These are phyloP conservation scores for Verticillium dahliae DNA, from an alignment of 2,329 filamentous ascomycete species.

Conservation along the genomic window DNA sequence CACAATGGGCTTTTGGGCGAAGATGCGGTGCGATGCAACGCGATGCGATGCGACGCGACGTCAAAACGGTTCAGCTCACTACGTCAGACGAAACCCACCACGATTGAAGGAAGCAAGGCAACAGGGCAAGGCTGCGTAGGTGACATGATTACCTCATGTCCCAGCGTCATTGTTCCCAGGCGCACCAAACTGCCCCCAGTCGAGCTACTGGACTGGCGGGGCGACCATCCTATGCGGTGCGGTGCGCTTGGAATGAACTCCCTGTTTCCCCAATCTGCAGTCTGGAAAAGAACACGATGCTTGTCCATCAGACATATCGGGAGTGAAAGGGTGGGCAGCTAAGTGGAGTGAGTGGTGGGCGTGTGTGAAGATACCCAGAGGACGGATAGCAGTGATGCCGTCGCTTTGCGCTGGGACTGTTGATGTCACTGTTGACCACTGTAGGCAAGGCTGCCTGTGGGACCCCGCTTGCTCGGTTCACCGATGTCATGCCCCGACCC, in stretches of 20 bases:
- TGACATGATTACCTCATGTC: neutral
- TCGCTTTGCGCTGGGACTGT: neutral
- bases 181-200: neutral
- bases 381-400: no score
- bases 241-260: neutral
- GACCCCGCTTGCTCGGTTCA: neutral
- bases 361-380: no score
- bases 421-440: neutral
- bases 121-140: neutral
- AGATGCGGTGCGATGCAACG: neutral
- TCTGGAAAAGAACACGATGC: neutral
- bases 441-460: neutral
- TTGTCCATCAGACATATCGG: neutral
- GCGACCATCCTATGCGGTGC: neutral
- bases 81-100: constrained; percentile 9
- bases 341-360: neutral
- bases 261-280: neutral
- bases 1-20: neutral
- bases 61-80: constrained; percentile 4
- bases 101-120: neutral
- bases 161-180: neutral
- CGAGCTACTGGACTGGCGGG: neutral
- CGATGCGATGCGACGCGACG: neutral
- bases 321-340: neutral
- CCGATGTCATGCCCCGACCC: neutral